phyloP scores from a whole-genome alignment of 495 filamentous ascomycete species.

The Hyaloscypha variabilis region DNA sequence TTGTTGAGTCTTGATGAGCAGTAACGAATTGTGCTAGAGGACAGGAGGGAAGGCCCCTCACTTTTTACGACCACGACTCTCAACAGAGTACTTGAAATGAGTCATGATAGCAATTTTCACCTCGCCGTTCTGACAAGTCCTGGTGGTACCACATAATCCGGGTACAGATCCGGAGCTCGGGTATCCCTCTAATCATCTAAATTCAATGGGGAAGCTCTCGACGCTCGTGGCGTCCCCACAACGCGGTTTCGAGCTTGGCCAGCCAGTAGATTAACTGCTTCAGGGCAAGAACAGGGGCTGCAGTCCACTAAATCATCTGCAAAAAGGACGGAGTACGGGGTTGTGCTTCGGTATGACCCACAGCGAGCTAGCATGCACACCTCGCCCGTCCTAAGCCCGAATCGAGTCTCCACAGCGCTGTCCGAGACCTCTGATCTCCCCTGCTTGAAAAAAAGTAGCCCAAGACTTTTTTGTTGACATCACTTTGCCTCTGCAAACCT shows the following conservation, averaged over 20 bases:
- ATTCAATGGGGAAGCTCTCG: too few relatives aligned
- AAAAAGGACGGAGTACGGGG: background rate
- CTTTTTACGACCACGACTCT: background rate
- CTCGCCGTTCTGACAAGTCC: too few relatives aligned
- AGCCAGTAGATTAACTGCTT: background rate
- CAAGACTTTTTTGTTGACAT: background rate
- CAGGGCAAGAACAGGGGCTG: background rate
- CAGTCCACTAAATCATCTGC: background rate
- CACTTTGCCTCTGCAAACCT: background rate
- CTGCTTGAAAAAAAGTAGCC: constrained; percentile 7
- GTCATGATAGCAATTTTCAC: too few relatives aligned
- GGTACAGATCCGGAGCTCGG: background rate
- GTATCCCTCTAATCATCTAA: background rate
- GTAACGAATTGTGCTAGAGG: too few relatives aligned
- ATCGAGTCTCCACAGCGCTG: background rate
- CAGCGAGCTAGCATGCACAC: background rate
- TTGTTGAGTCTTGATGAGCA: background rate
- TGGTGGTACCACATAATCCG: too few relatives aligned
- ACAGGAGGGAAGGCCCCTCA: background rate
- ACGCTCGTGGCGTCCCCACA: background rate
- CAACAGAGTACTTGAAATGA: background rate
- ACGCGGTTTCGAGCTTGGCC: background rate
- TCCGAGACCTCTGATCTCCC: constrained; percentile 18
- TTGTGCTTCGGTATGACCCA: background rate
- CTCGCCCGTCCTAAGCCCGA: constrained; percentile 11